Evolutionary conservation across 2,329 filamentous ascomycete genomes (phyloP).

Genomic region (Aspergillus neotritici): DNA sequence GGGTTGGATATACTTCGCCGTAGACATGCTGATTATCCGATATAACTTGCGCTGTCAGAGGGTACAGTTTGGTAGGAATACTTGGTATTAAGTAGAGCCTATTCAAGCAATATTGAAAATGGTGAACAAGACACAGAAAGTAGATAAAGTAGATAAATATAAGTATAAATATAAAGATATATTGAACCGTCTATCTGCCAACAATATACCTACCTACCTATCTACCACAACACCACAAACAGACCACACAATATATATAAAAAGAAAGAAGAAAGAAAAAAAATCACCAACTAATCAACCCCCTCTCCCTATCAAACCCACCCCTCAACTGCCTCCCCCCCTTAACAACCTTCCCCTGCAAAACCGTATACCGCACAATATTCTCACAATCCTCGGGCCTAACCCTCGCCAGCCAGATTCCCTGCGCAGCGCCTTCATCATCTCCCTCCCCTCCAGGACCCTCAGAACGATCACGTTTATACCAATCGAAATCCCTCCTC

Average conservation of each 20-base stretch:
- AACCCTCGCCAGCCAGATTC: slow-evolving; percentile 86
- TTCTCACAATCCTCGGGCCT: slow-evolving; percentile 88
- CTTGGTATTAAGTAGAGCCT: no score
- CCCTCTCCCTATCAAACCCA: slow-evolving; percentile 78
- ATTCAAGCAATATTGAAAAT: no score
- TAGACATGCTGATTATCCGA: no score
- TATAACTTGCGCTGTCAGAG: no score
- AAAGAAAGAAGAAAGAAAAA: neutral
- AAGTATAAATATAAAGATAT: no score
- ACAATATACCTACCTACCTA: neutral
- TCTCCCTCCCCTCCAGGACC: slow-evolving; percentile 33
- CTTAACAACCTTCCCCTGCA: slow-evolving; percentile 93
- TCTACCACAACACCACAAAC: no score
- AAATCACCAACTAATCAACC: slow-evolving; percentile 76
- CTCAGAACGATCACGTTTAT: slow-evolving; percentile 19
- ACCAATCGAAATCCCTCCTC: slow-evolving; percentile 43
- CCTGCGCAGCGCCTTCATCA: slow-evolving; percentile 66
- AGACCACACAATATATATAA: no score
- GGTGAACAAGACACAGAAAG: no score
- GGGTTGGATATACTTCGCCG: no score
- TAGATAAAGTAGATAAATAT: no score
- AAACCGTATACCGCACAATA: slow-evolving; percentile 77
- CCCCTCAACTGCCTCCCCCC: slow-evolving; percentile 77
- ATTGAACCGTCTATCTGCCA: no score
- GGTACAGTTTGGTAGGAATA: no score